phyloP scores from a whole-genome alignment of 2,329 filamentous ascomycete genomes.

The Neofusicoccum parvum region DNA sequence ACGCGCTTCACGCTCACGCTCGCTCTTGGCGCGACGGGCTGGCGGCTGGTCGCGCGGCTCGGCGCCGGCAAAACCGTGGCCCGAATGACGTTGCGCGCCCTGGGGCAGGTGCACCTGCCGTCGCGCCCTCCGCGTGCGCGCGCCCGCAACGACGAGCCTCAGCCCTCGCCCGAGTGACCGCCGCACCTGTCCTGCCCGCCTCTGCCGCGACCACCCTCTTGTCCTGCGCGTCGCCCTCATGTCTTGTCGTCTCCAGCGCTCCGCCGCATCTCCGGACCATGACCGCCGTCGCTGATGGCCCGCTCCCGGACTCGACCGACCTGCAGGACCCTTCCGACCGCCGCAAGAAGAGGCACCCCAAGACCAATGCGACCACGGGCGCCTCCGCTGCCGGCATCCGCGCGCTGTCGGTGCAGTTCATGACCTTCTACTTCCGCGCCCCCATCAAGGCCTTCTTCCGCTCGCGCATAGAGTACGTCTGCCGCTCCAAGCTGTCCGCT shows the following conservation, averaged over 20 bases:
- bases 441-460: conserved; percentile 93
- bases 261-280: conserved; percentile 36
- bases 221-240: conserved; percentile 9
- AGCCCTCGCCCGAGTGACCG: not conserved
- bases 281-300: conserved; percentile 38
- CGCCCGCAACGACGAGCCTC: not conserved
- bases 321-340: conserved; percentile 14
- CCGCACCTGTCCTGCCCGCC: not conserved
- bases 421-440: conserved; percentile 82
- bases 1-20: conserved; percentile 20
- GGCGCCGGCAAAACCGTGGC: conserved; percentile 1
- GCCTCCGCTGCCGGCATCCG: conserved; percentile 85
- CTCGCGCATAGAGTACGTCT: conserved; percentile 79
- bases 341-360: conserved; percentile 45
- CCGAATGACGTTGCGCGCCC: conserved; percentile 18
- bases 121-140: conserved; percentile 8
- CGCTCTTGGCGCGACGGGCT: conserved; percentile 18
- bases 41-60: not conserved
- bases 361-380: conserved; percentile 66
- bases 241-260: conserved; percentile 8
- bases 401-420: conserved; percentile 76
- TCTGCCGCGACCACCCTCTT: not conserved
- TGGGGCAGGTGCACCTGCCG: not conserved
- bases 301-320: conserved; percentile 14
- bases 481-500: not conserved